Evolutionary conservation across 768 basidiomycete species (phyloP).

Genomic region (Lactarius indigo): DNA sequence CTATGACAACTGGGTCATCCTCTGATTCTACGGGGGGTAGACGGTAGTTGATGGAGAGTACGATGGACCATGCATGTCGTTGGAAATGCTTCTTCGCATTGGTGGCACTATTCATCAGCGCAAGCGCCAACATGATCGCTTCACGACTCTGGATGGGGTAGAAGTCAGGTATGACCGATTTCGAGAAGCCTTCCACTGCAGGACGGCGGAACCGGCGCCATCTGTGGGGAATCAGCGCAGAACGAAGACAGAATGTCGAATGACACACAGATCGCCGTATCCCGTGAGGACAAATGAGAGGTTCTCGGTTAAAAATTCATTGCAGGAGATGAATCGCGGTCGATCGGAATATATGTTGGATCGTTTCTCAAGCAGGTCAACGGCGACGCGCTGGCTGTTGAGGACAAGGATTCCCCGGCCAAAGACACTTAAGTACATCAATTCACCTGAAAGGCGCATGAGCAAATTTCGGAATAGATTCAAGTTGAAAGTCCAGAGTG

Average conservation of each 20-base stretch:
- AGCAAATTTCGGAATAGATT: no score
- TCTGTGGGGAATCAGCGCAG: neutral
- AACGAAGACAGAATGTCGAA: neutral
- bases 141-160: neutral
- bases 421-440: neutral
- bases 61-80: conserved; percentile 30
- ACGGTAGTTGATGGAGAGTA: conserved; percentile 25
- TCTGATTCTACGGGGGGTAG: conserved; percentile 18
- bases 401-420: neutral
- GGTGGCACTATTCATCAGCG: conserved; percentile 32
- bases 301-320: neutral
- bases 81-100: conserved; percentile 29
- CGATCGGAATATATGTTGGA: neutral
- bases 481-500: no score
- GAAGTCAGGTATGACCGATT: neutral
- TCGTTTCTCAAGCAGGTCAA: neutral
- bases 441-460: no score
- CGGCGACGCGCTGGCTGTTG: neutral
- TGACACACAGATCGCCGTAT: neutral
- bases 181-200: neutral
- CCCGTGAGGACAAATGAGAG: neutral
- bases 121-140: neutral
- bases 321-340: neutral
- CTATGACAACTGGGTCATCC: neutral
- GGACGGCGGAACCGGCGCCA: neutral